Percentiles rank a stretch among this genome's conserved stretches.
phyloP scores from a whole-genome alignment of 164 flowering plant species.

The Berberis vulgaris region DNA sequence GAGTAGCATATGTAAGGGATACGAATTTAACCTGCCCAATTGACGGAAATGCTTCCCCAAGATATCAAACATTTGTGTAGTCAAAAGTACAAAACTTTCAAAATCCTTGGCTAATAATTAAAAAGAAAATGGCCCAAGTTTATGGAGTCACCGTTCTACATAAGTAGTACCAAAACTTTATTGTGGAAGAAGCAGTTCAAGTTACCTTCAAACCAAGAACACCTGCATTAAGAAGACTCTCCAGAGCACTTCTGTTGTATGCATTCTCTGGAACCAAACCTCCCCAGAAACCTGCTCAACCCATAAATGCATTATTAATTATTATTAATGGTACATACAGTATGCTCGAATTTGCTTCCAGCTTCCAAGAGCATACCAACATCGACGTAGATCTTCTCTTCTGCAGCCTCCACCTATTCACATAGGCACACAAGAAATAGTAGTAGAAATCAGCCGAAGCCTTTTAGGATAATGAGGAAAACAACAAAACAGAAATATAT shows the following conservation, averaged over 20 bases:
- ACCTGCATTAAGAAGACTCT: constrained; percentile 73
- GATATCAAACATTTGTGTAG: too few relatives aligned
- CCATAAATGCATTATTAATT: not conserved
- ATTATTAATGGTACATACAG: not conserved
- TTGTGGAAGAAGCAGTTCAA: not conserved
- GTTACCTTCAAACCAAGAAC: constrained; percentile 94
- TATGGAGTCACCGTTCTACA: too few relatives aligned
- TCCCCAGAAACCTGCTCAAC: constrained; percentile 89
- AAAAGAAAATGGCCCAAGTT: not conserved
- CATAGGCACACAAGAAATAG: constrained; percentile 5
- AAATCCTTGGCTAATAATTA: too few relatives aligned
- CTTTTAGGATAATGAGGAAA: constrained; percentile 1
- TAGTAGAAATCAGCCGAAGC: not conserved
- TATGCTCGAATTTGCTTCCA: constrained; percentile 3
- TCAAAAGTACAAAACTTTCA: too few relatives aligned
- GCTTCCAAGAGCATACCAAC: constrained; percentile 59
- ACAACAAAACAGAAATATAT: not conserved
- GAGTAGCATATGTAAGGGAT: too few relatives aligned
- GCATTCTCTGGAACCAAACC: constrained; percentile 99
- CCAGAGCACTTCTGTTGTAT: constrained; percentile 56
- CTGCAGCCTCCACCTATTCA: constrained; percentile 62
- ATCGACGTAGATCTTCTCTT: constrained; percentile 60
- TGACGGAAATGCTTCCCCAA: too few relatives aligned
- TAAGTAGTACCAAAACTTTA: not conserved
- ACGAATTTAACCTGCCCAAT: too few relatives aligned